Conservation (phyloP, 2,329 filamentous ascomycete genomes). For the Arthrobotrys sinensis region DNA sequence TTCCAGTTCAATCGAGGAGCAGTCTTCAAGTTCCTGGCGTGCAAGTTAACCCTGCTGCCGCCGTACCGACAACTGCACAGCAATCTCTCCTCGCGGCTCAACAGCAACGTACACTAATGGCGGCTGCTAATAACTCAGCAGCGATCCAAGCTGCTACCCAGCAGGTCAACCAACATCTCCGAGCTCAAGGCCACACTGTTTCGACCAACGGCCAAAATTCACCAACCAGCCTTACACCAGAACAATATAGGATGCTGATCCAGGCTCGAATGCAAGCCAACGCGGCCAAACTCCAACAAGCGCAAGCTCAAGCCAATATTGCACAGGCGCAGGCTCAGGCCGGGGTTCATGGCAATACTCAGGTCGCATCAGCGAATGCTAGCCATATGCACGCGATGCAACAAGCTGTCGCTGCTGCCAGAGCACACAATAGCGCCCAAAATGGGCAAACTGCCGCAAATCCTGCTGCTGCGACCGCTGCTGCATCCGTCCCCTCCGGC, state of each 20-base stretch:
- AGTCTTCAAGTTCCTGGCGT: constrained; percentile 50
- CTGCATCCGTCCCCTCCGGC: neutral
- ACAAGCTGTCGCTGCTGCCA: constrained; percentile 47
- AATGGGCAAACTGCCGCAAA: neutral
- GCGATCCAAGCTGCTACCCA: constrained; percentile 54
- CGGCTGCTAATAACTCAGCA: constrained; percentile 33
- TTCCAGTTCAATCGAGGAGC: constrained; percentile 48
- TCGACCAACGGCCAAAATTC: constrained; percentile 51
- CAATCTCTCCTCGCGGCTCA: constrained; percentile 54
- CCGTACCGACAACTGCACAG: constrained; percentile 54
- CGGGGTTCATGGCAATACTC: constrained; percentile 22
- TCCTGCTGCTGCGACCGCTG: neutral
- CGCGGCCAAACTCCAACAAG: constrained; percentile 45
- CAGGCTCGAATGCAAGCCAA: constrained; percentile 57
- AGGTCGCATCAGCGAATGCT: constrained; percentile 31
- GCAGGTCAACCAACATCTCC: constrained; percentile 57
- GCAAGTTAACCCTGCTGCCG: constrained; percentile 36
- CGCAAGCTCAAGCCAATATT: constrained; percentile 30
- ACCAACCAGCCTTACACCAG: constrained; percentile 52
- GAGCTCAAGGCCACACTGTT: constrained; percentile 47
- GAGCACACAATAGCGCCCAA: constrained; percentile 46
- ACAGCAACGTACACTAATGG: constrained; percentile 38
- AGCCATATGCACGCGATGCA: constrained; percentile 51
- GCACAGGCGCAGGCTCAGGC: constrained; percentile 36
- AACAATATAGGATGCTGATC: constrained; percentile 57